Base-by-base conservation (phyloP, 1,139 yeast genomes). In the Saccharomycopsis hybrid region DNA sequence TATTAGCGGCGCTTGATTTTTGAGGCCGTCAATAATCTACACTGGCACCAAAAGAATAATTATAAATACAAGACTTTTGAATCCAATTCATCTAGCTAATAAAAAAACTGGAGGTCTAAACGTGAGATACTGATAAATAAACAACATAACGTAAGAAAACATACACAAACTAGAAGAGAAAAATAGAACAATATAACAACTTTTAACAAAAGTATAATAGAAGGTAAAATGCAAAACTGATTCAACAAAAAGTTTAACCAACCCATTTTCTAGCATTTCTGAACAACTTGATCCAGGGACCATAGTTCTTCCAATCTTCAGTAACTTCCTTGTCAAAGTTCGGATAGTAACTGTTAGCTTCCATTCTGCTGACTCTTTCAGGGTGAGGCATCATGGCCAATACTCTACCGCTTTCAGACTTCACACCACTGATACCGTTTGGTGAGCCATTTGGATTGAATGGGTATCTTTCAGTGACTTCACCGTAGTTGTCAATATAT, bases 361-460 rank as follows among this genome's bases (percentile, higher is more conserved):
- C 96, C 63, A 81, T 72, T 70, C 96, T 78, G 53, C 84, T 77
- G 46, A 88, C 94, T 72, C 99, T 87, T 70, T 94, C 99, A 29
- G 99, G 98, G 65, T 94, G 99, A 45, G 99, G 99, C 99, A 94
- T 94, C 89, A 94, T 80, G 2, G 97, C 97, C 62, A 94, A 73
- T 3, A 94, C 97, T 67, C 98, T 82, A 58, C 98, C 98, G 63
- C 87, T 87, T 52, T 85, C 86, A 48, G 92, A 81, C 56, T 85
- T 76, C 55, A 94, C 80, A 74, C 97, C 99, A 42, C 97, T 86
- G 62, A 94, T 86, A 69, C 96, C 97, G 50, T 77, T 78, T 45
- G 94, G 88, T 25, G 97, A 87, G 41, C 99, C 99, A 68, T 94
- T 94, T 53, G 98, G 98, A 72, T 92, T 92, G 72, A 75, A 85